Percentiles rank a stretch among this genome's conserved stretches.
Conservation (phyloP, 129 eudicot species). For the Artemisia argyi region DNA sequence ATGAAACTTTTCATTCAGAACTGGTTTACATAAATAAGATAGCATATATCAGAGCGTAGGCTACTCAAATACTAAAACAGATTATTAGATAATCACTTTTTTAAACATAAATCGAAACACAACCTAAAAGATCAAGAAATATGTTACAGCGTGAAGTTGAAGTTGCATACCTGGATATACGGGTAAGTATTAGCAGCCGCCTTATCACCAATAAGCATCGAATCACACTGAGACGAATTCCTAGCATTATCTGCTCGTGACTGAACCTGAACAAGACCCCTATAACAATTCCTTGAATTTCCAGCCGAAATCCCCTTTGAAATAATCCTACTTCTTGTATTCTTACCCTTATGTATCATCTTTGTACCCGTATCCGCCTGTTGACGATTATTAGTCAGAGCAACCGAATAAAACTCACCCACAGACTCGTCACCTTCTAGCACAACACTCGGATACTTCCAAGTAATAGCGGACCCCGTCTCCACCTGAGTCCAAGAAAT, state of each 20-base stretch:
- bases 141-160: slow-evolving; percentile 3
- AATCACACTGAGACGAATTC: slow-evolving; percentile 96
- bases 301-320: slow-evolving; percentile 99
- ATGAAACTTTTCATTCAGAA: too few species aligned
- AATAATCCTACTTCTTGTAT: slow-evolving; percentile 91
- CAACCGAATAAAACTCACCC: slow-evolving; percentile 98
- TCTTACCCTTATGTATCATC: slow-evolving; percentile 98
- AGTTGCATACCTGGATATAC: slow-evolving; percentile 73
- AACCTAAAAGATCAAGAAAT: background rate
- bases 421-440: slow-evolving; percentile 92
- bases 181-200: slow-evolving; percentile 98
- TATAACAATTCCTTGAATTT: slow-evolving; percentile 74
- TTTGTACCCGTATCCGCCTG: slow-evolving; percentile 99
- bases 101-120: background rate
- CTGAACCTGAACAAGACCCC: slow-evolving; percentile 93
- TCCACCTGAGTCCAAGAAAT: slow-evolving; percentile 99
- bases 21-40: background rate
- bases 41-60: background rate
- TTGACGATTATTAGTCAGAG: slow-evolving; percentile 88
- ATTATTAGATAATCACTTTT: too few species aligned
- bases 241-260: slow-evolving; percentile 83
- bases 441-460: slow-evolving; percentile 99
- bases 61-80: slow-evolving; percentile 1
- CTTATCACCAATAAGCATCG: slow-evolving; percentile 92
- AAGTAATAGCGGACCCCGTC: slow-evolving; percentile 97